Evolutionary conservation across 495 filamentous ascomycete species (phyloP).

Genomic region (Hyaloscypha variabilis): DNA sequence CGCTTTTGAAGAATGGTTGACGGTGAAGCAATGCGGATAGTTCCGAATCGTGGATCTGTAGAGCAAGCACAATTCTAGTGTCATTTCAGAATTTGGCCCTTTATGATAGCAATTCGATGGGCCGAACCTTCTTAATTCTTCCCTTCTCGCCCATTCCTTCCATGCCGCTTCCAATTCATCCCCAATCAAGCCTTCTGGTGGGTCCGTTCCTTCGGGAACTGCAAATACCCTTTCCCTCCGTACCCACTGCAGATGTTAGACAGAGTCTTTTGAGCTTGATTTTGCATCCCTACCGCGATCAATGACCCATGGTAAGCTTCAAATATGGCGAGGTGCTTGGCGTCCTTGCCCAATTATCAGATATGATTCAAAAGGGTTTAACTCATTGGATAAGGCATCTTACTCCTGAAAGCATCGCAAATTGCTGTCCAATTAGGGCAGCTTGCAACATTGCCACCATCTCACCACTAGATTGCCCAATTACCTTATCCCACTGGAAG

Average conservation of each 20-base stretch:
- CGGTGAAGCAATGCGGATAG: slow-evolving; percentile 27
- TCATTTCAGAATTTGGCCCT: background rate
- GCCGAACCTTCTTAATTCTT: slow-evolving; percentile 23
- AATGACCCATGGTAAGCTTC: slow-evolving; percentile 30
- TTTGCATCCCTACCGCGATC: slow-evolving; percentile 22
- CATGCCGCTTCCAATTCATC: slow-evolving; percentile 20
- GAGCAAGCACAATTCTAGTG: slow-evolving; percentile 22
- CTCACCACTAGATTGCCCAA: background rate
- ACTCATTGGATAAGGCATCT: slow-evolving; percentile 2
- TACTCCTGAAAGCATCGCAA: slow-evolving; percentile 29
- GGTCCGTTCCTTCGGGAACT: background rate
- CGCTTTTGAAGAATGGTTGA: slow-evolving; percentile 26
- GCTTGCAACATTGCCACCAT: slow-evolving; percentile 25
- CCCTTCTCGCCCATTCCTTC: slow-evolving; percentile 25
- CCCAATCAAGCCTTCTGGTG: slow-evolving; percentile 1
- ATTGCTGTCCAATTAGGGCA: slow-evolving; percentile 27
- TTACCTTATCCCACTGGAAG: slow-evolving; percentile 5
- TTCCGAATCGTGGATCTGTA: slow-evolving; percentile 31
- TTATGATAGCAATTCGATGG: background rate
- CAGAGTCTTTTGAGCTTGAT: too few relatives aligned
- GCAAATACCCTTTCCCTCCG: slow-evolving; percentile 24
- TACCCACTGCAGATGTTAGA: slow-evolving; percentile 21
- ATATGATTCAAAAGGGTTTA: background rate
- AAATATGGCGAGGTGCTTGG: slow-evolving; percentile 28
- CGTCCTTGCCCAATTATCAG: slow-evolving; percentile 2